These are phyloP conservation scores for Cornus controversa DNA, from an alignment of 148 eudicot genomes.

Conservation along the genomic window DNA sequence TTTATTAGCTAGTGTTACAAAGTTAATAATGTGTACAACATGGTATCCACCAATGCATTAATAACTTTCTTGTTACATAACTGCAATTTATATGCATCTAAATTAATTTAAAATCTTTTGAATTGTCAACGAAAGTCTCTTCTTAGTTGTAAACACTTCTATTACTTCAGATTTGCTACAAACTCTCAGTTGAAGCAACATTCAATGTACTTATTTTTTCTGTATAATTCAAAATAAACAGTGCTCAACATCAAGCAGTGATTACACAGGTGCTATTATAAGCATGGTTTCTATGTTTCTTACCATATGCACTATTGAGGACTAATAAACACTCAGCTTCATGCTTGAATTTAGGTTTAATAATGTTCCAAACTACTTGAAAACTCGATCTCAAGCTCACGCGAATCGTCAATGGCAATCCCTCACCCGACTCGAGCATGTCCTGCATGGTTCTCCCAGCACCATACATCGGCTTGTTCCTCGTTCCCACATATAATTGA, in stretches of 20 bases:
- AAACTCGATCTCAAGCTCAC: conserved; percentile 40
- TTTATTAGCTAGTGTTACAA: no score
- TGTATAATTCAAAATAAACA: neutral
- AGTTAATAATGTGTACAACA: no score
- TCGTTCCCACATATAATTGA: conserved; percentile 37
- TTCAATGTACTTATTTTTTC: neutral
- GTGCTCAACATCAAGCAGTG: neutral
- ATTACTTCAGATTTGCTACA: no score
- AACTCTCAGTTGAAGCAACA: neutral
- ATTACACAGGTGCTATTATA: conserved; percentile 42
- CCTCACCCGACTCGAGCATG: conserved; percentile 48
- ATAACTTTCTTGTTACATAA: no score
- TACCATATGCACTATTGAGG: conserved; percentile 36
- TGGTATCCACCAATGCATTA: no score
- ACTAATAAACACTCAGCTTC: conserved; percentile 46
- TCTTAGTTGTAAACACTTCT: no score
- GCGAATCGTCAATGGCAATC: conserved; percentile 35
- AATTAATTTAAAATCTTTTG: no score
- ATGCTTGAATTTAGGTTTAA: conserved; percentile 51
- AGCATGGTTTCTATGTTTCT: conserved; percentile 31
- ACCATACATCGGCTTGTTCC: conserved; percentile 66
- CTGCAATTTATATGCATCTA: no score
- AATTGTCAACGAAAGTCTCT: no score
- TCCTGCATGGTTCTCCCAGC: conserved; percentile 78
- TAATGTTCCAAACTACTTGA: conserved; percentile 40